phyloP scores from a whole-genome alignment of 2,329 filamentous ascomycete genomes.

The Trichoderma koningii region DNA sequence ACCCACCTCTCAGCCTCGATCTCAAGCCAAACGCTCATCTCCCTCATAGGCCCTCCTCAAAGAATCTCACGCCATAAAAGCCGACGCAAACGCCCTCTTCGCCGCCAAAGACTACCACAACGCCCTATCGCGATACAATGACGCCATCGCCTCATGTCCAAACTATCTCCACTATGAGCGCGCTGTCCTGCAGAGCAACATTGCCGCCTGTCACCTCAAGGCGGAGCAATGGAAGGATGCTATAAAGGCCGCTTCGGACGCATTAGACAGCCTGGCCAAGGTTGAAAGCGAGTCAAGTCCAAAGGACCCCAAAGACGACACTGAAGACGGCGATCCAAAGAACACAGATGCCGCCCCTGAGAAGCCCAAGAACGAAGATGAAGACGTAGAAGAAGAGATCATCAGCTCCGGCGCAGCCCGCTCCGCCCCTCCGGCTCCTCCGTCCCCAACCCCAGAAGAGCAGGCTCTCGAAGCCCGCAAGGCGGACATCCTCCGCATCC shows the following conservation, averaged over 20 bases:
- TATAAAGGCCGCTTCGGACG: conserved; percentile 69
- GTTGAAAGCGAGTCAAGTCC: conserved; percentile 46
- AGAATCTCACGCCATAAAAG: conserved; percentile 73
- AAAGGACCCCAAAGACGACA: conserved; percentile 29
- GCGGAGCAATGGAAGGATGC: conserved; percentile 83
- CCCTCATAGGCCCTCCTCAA: conserved; percentile 60
- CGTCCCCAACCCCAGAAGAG: conserved; percentile 22
- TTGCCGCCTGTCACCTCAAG: conserved; percentile 86
- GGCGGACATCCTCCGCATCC: conserved; percentile 73
- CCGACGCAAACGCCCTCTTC: conserved; percentile 80
- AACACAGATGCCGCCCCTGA: conserved; percentile 39
- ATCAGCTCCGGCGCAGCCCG: conserved; percentile 59
- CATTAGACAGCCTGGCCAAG: conserved; percentile 71
- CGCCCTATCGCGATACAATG: conserved; percentile 80
- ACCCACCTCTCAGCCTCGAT: background rate
- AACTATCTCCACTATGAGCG: conserved; percentile 85
- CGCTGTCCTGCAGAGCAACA: conserved; percentile 84
- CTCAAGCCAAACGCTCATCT: background rate
- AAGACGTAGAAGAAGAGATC: conserved; percentile 58
- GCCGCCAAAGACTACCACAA: conserved; percentile 68
- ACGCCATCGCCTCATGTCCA: conserved; percentile 76
- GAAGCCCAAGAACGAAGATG: conserved; percentile 46
- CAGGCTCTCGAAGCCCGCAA: conserved; percentile 33
- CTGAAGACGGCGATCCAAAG: conserved; percentile 32
- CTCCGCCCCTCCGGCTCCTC: conserved; percentile 45